These are phyloP conservation scores for Taxawa tesnikishii DNA, from an alignment of 2,329 filamentous ascomycete species.

Conservation along the genomic window DNA sequence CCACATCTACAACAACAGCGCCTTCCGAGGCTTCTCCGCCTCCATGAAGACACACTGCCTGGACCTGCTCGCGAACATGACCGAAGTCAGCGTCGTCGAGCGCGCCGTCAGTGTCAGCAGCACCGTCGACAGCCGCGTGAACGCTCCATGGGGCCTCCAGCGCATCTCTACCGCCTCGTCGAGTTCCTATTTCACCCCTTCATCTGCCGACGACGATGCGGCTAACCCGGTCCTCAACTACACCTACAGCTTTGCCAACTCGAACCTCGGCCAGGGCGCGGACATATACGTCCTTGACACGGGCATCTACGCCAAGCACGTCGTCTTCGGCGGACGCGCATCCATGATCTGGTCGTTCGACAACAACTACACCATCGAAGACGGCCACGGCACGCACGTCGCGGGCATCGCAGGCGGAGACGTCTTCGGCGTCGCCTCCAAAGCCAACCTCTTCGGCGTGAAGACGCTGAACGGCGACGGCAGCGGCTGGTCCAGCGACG, in stretches of 20 bases:
- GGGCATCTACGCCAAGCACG: conserved; percentile 32
- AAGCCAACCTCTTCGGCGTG: conserved; percentile 37
- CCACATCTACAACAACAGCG: conserved; percentile 27
- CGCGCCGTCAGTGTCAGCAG: conserved; percentile 19
- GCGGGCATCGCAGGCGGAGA: conserved; percentile 32
- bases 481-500: conserved; percentile 31
- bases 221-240: conserved; percentile 21
- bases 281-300: conserved; percentile 39
- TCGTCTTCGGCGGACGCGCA: conserved; percentile 31
- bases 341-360: conserved; percentile 27
- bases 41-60: conserved; percentile 28
- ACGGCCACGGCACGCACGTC: conserved; percentile 36
- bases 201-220: neutral
- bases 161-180: conserved; percentile 24
- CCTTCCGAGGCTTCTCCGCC: conserved; percentile 26
- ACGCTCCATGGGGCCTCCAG: conserved; percentile 34
- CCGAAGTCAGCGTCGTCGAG: conserved; percentile 29
- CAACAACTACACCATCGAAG: conserved; percentile 19
- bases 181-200: conserved; percentile 10
- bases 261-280: conserved; percentile 25
- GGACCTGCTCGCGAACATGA: conserved; percentile 24
- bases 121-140: conserved; percentile 15
- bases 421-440: conserved; percentile 34
- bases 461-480: conserved; percentile 37
- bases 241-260: conserved; percentile 27